Base-by-base conservation (phyloP, 78 protist genomes). In the Dictyostelium purpureum region DNA sequence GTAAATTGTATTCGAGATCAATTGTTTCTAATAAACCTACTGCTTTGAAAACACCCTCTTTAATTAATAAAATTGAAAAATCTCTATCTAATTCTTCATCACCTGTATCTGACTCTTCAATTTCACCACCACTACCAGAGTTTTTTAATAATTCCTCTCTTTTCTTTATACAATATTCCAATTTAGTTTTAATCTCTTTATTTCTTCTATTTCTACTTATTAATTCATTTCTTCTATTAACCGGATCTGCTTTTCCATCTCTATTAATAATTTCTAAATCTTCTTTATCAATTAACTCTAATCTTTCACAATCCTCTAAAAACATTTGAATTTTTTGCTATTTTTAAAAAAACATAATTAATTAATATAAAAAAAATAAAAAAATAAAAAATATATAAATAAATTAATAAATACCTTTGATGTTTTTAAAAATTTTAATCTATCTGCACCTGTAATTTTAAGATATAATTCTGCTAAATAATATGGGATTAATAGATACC, bases 51-150 rank as follows among this genome's bases (percentile, higher is more conserved):
- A 82, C 28, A 0, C 73, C 73, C 9, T 82, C 90, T 31, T 70
- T 47, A 31, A 82, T 26, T 45, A 82, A 54, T 18, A 65, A 24
- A 37, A 70, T 10, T 52, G 79, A 45, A 59, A 85, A 85, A 14
- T 52, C 51, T 85, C 92, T 85, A 26, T 85, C 92, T 14, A 85
- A 49, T 42, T 85, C 92, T 35, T 85, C 92, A 21, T 85, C 92
- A 14, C 92, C 92, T 38, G 47, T n/a, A 31, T 85, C 92, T 16
- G 18, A 28, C 40, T 77, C 85, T 38, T 77, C 85, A 40, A 52
- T n/a, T 9, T 35, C 47, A 24, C 24, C 69, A 18, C 61, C 37
- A 24, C 57, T 21, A 77, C 56, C 52, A 19, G 35, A 11, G 31
- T 37, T 70, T 56, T 59, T 85, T 10, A 73, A 28, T 52, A 77